These are phyloP conservation scores for Triticum monococcum DNA, from an alignment of 176 grass and related monocot genomes.

Conservation along the genomic window DNA sequence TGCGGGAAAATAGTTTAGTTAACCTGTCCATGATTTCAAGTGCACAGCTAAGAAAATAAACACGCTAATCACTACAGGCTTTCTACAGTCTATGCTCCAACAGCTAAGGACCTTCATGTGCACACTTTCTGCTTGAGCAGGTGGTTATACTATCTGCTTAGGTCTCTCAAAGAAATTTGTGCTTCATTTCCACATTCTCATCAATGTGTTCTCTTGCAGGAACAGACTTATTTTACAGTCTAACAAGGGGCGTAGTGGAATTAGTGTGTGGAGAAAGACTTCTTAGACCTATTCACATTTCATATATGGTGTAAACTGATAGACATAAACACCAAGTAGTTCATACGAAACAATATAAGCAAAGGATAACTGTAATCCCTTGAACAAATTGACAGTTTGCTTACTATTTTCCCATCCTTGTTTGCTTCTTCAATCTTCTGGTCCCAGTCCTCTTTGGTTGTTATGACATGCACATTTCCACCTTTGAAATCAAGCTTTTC, in stretches of 20 bases:
- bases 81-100: not conserved
- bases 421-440: constrained; percentile 85
- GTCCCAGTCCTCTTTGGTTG: constrained; percentile 85
- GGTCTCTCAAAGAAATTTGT: not conserved
- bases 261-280: not conserved
- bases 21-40: not conserved
- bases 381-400: constrained; percentile 14
- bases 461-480: constrained; percentile 83
- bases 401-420: constrained; percentile 86
- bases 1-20: not conserved
- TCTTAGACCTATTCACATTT: not conserved
- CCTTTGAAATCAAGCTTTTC: constrained; percentile 74
- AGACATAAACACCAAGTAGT: constrained; percentile 2
- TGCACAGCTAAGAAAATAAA: not conserved
- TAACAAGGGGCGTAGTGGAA: not conserved
- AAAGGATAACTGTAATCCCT: not conserved
- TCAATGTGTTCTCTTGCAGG: not conserved
- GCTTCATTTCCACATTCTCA: not conserved
- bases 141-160: not conserved
- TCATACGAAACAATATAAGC: not conserved
- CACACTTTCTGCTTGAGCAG: not conserved
- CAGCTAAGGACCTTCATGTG: not conserved
- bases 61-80: not conserved
- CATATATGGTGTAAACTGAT: not conserved
- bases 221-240: not conserved